Percentiles rank a stretch among this genome's conserved stretches.
Evolutionary conservation across 108 stramenopile genomes (phyloP).

Genomic region (Skeletonema potamos): DNA sequence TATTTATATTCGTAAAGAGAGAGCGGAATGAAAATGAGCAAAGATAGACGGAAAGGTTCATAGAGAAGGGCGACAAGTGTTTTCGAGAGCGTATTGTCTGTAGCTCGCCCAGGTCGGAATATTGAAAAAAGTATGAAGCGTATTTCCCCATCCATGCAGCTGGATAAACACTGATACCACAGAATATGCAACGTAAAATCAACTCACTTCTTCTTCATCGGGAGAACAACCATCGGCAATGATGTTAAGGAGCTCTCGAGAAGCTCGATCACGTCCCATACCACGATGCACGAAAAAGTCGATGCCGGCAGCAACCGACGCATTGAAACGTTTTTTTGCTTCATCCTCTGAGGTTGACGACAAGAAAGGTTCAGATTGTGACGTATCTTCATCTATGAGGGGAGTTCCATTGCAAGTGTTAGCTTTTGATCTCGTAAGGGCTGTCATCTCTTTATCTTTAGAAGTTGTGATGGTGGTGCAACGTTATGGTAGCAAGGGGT

Average conservation of each 20-base stretch:
- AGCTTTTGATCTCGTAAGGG: no score
- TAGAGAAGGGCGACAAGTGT: not conserved
- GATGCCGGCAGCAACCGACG: conserved; percentile 49
- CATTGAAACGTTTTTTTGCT: conserved; percentile 47
- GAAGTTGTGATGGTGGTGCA: no score
- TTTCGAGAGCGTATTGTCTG: no score
- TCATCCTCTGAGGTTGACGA: conserved; percentile 35
- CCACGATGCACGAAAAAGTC: conserved; percentile 47
- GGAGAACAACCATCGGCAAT: conserved; percentile 52
- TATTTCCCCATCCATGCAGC: not conserved
- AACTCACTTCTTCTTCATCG: conserved; percentile 63
- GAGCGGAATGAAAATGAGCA: not conserved
- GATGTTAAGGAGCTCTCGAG: conserved; percentile 43
- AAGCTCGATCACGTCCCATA: conserved; percentile 62
- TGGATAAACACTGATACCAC: not conserved
- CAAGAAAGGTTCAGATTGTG: no score
- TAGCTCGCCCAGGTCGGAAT: no score
- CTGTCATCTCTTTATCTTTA: no score
- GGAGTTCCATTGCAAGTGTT: no score
- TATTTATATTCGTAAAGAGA: conserved; percentile 9
- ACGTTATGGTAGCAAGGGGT: no score
- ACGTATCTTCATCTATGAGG: no score
- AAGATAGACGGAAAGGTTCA: not conserved
- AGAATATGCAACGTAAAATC: not conserved
- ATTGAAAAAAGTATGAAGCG: no score